These are phyloP conservation scores for Termitomyces sp. DNA, from an alignment of 768 basidiomycete species.

Conservation along the genomic window DNA sequence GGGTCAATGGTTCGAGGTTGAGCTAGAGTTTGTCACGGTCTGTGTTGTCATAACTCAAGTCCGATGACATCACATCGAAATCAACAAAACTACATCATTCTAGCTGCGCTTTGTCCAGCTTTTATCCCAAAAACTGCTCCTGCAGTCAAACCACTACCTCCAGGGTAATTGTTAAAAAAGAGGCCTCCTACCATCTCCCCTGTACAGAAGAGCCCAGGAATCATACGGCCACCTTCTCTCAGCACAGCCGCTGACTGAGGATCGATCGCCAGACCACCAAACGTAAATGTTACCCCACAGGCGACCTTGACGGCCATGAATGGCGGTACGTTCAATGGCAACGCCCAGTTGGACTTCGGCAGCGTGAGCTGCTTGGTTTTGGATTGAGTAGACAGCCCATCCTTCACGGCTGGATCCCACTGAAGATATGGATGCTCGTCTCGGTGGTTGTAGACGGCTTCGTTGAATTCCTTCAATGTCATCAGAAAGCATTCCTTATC, in stretches of 20 bases:
- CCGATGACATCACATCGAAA: slow-evolving; percentile 19
- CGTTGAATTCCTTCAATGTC: slow-evolving; percentile 51
- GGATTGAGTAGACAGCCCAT: slow-evolving; percentile 54
- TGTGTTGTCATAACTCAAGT: background rate
- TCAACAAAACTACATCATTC: background rate
- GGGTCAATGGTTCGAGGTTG: background rate
- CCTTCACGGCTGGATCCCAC: slow-evolving; percentile 68
- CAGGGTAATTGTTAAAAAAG: slow-evolving; percentile 67
- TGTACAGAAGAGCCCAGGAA: slow-evolving; percentile 58
- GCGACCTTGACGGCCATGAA: slow-evolving; percentile 67
- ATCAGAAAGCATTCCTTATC: slow-evolving; percentile 37
- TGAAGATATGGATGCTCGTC: slow-evolving; percentile 27
- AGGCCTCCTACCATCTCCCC: slow-evolving; percentile 70
- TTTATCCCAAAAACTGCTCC: slow-evolving; percentile 65
- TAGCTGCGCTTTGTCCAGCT: slow-evolving; percentile 47
- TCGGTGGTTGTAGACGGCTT: slow-evolving; percentile 37
- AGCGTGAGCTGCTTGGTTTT: slow-evolving; percentile 29
- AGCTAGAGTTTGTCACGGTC: slow-evolving; percentile 3
- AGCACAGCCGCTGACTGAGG: slow-evolving; percentile 51
- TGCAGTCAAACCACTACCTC: slow-evolving; percentile 63
- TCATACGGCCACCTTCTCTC: slow-evolving; percentile 36
- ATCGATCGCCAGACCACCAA: slow-evolving; percentile 64
- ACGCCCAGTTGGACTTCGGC: slow-evolving; percentile 70
- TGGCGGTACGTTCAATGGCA: slow-evolving; percentile 47
- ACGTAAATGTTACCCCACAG: slow-evolving; percentile 73